Conservation (phyloP, 345 rosid genomes). For the Bretschneidera sinensis region DNA sequence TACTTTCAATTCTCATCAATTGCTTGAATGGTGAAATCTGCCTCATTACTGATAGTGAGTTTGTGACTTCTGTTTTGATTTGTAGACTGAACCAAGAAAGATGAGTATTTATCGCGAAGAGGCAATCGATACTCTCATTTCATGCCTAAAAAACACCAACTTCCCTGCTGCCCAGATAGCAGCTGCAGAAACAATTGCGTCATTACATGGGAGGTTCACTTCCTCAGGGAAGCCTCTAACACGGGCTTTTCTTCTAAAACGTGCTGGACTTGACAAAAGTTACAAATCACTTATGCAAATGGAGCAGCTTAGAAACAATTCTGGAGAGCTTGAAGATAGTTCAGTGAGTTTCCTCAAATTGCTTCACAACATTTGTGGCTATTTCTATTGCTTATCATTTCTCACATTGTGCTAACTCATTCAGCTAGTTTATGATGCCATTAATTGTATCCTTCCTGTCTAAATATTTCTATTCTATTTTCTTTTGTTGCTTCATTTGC, state of each 20-base stretch:
- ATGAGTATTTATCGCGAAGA: slow-evolving; percentile 77
- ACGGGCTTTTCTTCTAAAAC: slow-evolving; percentile 49
- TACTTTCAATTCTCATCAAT: too few relatives aligned
- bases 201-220: slow-evolving; percentile 62
- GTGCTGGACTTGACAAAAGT: slow-evolving; percentile 44
- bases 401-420: background rate
- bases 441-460: background rate
- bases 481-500: background rate
- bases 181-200: slow-evolving; percentile 49
- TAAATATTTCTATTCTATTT: too few relatives aligned
- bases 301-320: slow-evolving; percentile 31
- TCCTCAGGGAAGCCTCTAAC: slow-evolving; percentile 50
- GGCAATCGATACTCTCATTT: slow-evolving; percentile 58
- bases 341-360: slow-evolving; percentile 30
- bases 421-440: background rate
- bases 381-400: background rate
- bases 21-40: too few relatives aligned
- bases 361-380: background rate
- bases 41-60: too few relatives aligned
- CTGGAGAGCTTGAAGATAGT: slow-evolving; percentile 40
- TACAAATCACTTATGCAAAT: slow-evolving; percentile 37
- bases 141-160: slow-evolving; percentile 49
- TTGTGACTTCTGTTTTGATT: slow-evolving; percentile 9
- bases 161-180: slow-evolving; percentile 50
- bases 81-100: slow-evolving; percentile 65